These are phyloP conservation scores for Combretum micranthum DNA, from an alignment of 345 rosid species.

Conservation along the genomic window DNA sequence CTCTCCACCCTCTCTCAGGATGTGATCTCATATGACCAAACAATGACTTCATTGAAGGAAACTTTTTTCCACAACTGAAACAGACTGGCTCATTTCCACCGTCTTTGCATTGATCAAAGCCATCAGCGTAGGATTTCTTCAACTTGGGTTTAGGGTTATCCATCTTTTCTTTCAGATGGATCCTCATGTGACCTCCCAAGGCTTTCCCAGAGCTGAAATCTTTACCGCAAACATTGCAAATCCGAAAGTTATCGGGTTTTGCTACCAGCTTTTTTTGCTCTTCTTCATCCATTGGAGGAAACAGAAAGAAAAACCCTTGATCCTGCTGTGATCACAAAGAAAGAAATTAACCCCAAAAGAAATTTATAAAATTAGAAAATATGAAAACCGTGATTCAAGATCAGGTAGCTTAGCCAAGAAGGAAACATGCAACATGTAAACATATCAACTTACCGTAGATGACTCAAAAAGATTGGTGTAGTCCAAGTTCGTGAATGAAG, in stretches of 20 bases:
- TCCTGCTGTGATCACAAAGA: too few species aligned
- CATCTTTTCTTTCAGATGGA: constrained; percentile 2
- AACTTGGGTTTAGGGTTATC: neutral
- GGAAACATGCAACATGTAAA: neutral
- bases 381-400: neutral
- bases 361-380: too few species aligned
- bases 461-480: neutral
- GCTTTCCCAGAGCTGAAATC: constrained; percentile 9
- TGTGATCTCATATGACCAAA: constrained; percentile 47
- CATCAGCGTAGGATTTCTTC: too few species aligned
- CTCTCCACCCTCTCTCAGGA: constrained; percentile 41
- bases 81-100: constrained; percentile 7
- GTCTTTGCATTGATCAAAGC: neutral
- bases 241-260: neutral
- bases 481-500: too few species aligned
- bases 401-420: constrained; percentile 5
- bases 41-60: constrained; percentile 34
- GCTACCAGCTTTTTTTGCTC: neutral
- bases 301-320: neutral
- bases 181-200: constrained; percentile 17
- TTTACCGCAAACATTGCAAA: constrained; percentile 9
- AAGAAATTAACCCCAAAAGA: too few species aligned
- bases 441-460: neutral
- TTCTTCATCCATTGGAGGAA: constrained; percentile 4
- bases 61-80: constrained; percentile 27